These are phyloP conservation scores for Wallemia ichthyophaga DNA, from an alignment of 1,284 basidiomycete species.

Conservation along the genomic window DNA sequence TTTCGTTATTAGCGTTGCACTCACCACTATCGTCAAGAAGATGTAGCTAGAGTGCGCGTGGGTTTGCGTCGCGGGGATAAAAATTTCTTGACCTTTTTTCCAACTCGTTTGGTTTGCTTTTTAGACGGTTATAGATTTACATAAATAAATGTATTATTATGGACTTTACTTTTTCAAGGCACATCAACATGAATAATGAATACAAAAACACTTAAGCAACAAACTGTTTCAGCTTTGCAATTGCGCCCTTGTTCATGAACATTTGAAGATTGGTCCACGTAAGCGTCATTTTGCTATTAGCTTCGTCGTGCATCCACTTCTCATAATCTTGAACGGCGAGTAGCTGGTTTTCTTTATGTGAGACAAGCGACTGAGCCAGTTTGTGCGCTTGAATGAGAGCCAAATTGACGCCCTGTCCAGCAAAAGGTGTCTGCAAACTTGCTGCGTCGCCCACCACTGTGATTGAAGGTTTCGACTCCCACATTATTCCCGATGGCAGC, in stretches of 20 bases:
- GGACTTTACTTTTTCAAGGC: too few species aligned
- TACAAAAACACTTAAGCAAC: too few species aligned
- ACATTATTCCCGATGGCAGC: constrained; percentile 2
- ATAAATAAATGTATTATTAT: neutral
- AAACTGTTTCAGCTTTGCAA: too few species aligned
- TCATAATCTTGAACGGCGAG: neutral
- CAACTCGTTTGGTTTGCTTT: too few species aligned
- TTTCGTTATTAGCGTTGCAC: neutral
- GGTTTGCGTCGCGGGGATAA: too few species aligned
- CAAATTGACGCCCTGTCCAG: neutral
- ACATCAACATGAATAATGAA: too few species aligned
- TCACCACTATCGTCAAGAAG: neutral
- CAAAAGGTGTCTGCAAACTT: neutral
- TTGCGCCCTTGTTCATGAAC: neutral
- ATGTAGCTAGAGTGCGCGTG: neutral
- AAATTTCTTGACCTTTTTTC: too few species aligned
- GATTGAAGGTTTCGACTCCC: neutral
- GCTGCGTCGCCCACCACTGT: neutral
- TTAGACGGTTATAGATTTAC: neutral
- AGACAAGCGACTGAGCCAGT: neutral
- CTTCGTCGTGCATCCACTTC: neutral
- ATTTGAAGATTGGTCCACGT: neutral
- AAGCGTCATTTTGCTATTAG: neutral
- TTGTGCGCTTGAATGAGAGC: neutral
- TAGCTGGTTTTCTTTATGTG: neutral